Percentiles rank a stretch among this genome's conserved stretches.
phyloP scores from a whole-genome alignment of 768 basidiomycete genomes.

The Russula griseocarnosa region DNA sequence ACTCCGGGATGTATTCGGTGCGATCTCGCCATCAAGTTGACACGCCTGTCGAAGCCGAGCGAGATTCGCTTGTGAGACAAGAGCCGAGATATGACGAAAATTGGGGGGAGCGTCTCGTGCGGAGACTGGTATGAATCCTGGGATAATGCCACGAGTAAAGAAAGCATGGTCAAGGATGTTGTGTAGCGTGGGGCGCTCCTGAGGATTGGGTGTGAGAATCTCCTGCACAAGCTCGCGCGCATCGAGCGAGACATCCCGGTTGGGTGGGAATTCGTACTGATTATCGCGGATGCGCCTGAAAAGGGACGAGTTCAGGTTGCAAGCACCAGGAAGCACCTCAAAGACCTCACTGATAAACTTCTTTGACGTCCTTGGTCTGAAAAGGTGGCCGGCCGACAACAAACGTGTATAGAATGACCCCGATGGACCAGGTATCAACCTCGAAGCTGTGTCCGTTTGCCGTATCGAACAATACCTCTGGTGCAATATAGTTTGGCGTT shows the following conservation, averaged over 20 bases:
- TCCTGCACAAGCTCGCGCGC: constrained; percentile 73
- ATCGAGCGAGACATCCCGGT: constrained; percentile 64
- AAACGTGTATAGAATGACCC: constrained; percentile 94
- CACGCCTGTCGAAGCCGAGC: constrained; percentile 58
- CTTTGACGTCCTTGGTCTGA: constrained; percentile 97
- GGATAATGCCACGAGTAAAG: constrained; percentile 78
- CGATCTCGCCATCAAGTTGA: constrained; percentile 60
- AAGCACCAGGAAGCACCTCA: neutral
- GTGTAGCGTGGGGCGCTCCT: constrained; percentile 74
- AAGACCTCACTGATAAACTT: constrained; percentile 77
- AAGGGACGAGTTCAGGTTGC: constrained; percentile 5
- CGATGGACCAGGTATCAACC: constrained; percentile 97
- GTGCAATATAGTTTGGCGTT: constrained; percentile 98
- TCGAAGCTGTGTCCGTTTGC: constrained; percentile 97
- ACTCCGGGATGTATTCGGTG: constrained; percentile 33
- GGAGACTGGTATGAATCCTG: constrained; percentile 71
- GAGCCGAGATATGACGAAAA: constrained; percentile 61
- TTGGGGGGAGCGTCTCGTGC: constrained; percentile 74
- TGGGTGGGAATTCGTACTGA: constrained; percentile 85
- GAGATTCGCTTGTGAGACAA: constrained; percentile 66
- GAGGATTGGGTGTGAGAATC: constrained; percentile 84
- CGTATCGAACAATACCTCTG: constrained; percentile 93
- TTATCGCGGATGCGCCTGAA: constrained; percentile 87
- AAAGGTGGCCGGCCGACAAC: constrained; percentile 95
- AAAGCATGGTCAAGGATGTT: constrained; percentile 83